Evolutionary conservation across 192 early-diverging fungal genomes (phyloP), one percentile per base, ranked within the genome.

Genomic region (Coemansia sp.): DNA sequence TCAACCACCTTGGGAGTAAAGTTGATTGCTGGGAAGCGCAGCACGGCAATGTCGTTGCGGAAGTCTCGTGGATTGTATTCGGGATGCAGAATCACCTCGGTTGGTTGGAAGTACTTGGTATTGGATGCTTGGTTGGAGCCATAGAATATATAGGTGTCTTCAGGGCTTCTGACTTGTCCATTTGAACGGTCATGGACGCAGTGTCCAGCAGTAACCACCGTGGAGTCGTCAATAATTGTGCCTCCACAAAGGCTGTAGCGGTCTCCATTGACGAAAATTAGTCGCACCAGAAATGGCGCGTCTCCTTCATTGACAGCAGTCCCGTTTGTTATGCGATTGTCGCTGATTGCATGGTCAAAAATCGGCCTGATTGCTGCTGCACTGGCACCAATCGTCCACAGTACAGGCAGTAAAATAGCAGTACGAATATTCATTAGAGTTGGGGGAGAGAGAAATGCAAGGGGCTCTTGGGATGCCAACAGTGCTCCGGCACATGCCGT

Each of bases 261-360:
- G 49, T 56, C 44, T 6, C 37, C 37, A 31, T 16, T 15, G 36
- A 51, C 23, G 5, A 55, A 38, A 6, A 60, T 31, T 3, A 65
- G 43, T 14, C 53, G 60, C 9, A 66, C 64, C 32, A 77, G 49
- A 11, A 51, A 69, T 15, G 74, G 60, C 16, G 67, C 74, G 2
- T 53, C 23, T 38, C 68, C 74, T 16, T 66, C 43, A 0, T 59
- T 16, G 6, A 55, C 63, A 11, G 46, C 16, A 7, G 74, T 77
- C 15, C 74, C 74, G 32, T 77, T 77, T 26, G 74, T 77, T 8
- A 77, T 64, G 8, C 74, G 72, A 17, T 61, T 42, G 39, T 69
- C 56, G 49, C 57, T 20, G 23, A 2, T 5, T 12, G 21, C 44
- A 17, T 15, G 12, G 12, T n/a, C 21, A 12, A 14, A 7, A 6